Conservation (phyloP, 306 rosid species). For the Notholithocarpus densiflorus region DNA sequence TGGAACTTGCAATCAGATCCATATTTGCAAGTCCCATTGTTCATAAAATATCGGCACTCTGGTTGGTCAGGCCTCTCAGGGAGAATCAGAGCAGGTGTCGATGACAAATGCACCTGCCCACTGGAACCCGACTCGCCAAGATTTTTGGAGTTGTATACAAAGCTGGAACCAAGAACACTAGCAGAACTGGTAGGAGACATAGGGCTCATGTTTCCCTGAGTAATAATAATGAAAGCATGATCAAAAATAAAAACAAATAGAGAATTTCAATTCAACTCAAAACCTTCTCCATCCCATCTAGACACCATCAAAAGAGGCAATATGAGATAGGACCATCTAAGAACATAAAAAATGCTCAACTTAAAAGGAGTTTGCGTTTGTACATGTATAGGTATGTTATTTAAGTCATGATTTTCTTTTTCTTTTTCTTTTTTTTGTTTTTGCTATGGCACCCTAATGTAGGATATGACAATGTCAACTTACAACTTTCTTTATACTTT, state of each 20-base stretch:
- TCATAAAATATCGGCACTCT: constrained; percentile 79
- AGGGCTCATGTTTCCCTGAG: constrained; percentile 64
- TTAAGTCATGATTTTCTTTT: neutral
- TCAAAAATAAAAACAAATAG: neutral
- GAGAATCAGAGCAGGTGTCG: constrained; percentile 41
- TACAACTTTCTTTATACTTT: neutral
- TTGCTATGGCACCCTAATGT: neutral
- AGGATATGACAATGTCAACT: neutral
- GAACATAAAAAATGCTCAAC: neutral
- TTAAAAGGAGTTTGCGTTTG: neutral
- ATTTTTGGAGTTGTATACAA: constrained; percentile 46
- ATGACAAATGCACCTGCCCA: constrained; percentile 40
- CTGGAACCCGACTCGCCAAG: constrained; percentile 51
- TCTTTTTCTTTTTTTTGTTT: neutral
- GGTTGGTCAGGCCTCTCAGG: constrained; percentile 92
- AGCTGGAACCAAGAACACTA: constrained; percentile 55
- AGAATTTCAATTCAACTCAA: neutral
- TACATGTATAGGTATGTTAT: neutral
- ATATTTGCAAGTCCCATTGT: constrained; percentile 83
- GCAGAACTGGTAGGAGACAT: constrained; percentile 47
- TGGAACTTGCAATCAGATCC: constrained; percentile 86
- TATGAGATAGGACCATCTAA: neutral
- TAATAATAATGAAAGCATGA: constrained; percentile 12
- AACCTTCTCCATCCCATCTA: neutral
- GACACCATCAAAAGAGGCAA: neutral